Conservation (phyloP, 2,329 filamentous ascomycete species). For the Scolecobasidium constrictum region DNA sequence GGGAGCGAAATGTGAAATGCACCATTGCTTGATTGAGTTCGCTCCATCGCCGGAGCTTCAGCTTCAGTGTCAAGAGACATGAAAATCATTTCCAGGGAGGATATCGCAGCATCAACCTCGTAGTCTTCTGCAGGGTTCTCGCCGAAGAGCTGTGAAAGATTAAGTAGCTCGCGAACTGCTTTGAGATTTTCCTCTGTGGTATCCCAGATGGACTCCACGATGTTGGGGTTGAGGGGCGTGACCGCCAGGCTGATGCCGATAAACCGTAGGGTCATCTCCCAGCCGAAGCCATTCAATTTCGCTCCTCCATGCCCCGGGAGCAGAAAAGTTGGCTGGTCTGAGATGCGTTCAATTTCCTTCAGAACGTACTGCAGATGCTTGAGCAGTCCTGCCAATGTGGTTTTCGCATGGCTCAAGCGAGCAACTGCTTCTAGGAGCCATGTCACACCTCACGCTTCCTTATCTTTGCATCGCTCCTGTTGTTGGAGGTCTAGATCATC, state of each 20-base stretch:
- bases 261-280: conserved; percentile 5
- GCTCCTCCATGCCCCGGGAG: background rate
- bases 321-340: background rate
- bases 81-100: conserved; percentile 1
- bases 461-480: too few relatives aligned
- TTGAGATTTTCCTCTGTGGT: conserved; percentile 3
- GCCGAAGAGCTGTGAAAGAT: conserved; percentile 3
- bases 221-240: background rate
- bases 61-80: conserved; percentile 1
- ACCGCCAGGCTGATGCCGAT: conserved; percentile 1
- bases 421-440: too few relatives aligned
- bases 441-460: too few relatives aligned
- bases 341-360: background rate
- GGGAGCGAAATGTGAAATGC: background rate
- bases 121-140: conserved; percentile 1
- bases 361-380: too few relatives aligned
- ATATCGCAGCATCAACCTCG: conserved; percentile 1
- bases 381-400: too few relatives aligned
- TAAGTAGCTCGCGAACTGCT: conserved; percentile 1
- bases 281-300: background rate
- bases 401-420: too few relatives aligned
- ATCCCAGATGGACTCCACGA: conserved; percentile 1
- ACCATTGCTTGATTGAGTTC: background rate
- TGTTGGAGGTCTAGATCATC: too few relatives aligned
- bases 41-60: conserved; percentile 1